phyloP scores from a whole-genome alignment of 192 early-diverging fungal species.

The Cladochytrium replicatum region DNA sequence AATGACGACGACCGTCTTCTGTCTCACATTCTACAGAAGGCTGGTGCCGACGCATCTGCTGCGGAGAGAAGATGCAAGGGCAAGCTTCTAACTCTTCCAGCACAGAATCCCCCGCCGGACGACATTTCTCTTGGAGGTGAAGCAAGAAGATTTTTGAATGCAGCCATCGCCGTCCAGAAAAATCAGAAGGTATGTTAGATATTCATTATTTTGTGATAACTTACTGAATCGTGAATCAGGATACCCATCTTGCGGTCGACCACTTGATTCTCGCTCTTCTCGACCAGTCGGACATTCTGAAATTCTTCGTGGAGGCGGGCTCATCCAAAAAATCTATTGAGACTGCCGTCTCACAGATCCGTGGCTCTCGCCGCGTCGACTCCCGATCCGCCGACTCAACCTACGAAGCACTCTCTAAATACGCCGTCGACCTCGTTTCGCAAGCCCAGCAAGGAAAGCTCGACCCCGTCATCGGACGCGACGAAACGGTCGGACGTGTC shows the following conservation, averaged over 20 bases:
- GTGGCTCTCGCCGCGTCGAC: conserved; percentile 79
- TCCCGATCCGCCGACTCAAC: conserved; percentile 73
- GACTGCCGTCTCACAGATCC: conserved; percentile 59
- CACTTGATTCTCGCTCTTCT: conserved; percentile 78
- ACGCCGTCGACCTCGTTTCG: conserved; percentile 79
- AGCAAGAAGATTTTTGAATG: conserved; percentile 50
- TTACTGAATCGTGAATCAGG: conserved; percentile 25
- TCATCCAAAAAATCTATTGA: conserved; percentile 61
- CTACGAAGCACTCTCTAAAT: conserved; percentile 90
- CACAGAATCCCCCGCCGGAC: conserved; percentile 77
- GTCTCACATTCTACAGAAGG: conserved; percentile 66
- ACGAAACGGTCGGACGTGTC: conserved; percentile 91
- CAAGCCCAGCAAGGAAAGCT: conserved; percentile 82
- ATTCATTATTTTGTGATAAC: conserved; percentile 1
- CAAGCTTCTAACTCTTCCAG: conserved; percentile 63
- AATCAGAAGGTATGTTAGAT: conserved; percentile 52
- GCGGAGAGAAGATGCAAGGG: conserved; percentile 76
- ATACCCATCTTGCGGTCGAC: conserved; percentile 80
- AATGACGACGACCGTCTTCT: conserved; percentile 72
- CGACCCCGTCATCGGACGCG: conserved; percentile 93
- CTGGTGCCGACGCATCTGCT: conserved; percentile 65
- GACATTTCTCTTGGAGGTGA: conserved; percentile 56
- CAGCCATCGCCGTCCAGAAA: conserved; percentile 74
- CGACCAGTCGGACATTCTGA: conserved; percentile 52
- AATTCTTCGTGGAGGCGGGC: conserved; percentile 58